A percentile compares a stretch with the other conserved stretches of the same genome.
These are phyloP conservation scores for Fraxinus paxiana DNA, from an alignment of 305 asterid genomes.

Conservation along the genomic window DNA sequence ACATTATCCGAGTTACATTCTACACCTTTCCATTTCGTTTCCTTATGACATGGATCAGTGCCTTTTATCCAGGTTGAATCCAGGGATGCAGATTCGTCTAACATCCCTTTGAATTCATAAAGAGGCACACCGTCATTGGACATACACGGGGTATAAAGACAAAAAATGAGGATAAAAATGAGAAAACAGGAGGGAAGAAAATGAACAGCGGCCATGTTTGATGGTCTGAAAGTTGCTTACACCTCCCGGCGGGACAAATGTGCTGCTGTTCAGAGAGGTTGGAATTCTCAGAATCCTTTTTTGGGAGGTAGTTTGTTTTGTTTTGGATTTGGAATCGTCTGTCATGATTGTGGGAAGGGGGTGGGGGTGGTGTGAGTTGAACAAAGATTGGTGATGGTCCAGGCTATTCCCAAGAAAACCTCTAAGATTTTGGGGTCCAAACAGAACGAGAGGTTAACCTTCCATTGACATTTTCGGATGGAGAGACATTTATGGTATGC, in stretches of 20 bases:
- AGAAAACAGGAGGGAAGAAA: constrained; percentile 22
- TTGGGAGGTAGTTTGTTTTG: constrained; percentile 28
- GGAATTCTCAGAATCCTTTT: constrained; percentile 27
- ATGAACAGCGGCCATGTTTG: constrained; percentile 50
- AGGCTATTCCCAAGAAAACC: not conserved
- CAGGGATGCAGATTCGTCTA: constrained; percentile 41
- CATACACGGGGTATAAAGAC: constrained; percentile 23
- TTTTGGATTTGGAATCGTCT: constrained; percentile 26
- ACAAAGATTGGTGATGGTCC: constrained; percentile 22
- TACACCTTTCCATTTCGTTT: constrained; percentile 50
- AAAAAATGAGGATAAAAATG: constrained; percentile 24
- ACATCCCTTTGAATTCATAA: constrained; percentile 49
- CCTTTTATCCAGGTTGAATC: constrained; percentile 56
- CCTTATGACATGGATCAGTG: constrained; percentile 49
- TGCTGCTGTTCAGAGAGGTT: constrained; percentile 47
- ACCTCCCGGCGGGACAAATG: constrained; percentile 33
- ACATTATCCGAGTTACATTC: constrained; percentile 42
- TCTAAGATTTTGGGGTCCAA: constrained; percentile 16
- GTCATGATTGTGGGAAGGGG: constrained; percentile 25
- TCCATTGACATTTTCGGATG: constrained; percentile 25
- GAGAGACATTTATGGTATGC: constrained; percentile 16
- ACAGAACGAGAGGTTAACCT: constrained; percentile 26
- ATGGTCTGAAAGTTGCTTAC: constrained; percentile 14
- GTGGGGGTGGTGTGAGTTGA: constrained; percentile 13
- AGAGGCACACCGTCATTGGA: constrained; percentile 50